A percentile compares a stretch with the other conserved stretches of the same genome.
These are phyloP conservation scores for Gilbertella persicaria DNA, from an alignment of 371 early-diverging fungal genomes.

Conservation along the genomic window DNA sequence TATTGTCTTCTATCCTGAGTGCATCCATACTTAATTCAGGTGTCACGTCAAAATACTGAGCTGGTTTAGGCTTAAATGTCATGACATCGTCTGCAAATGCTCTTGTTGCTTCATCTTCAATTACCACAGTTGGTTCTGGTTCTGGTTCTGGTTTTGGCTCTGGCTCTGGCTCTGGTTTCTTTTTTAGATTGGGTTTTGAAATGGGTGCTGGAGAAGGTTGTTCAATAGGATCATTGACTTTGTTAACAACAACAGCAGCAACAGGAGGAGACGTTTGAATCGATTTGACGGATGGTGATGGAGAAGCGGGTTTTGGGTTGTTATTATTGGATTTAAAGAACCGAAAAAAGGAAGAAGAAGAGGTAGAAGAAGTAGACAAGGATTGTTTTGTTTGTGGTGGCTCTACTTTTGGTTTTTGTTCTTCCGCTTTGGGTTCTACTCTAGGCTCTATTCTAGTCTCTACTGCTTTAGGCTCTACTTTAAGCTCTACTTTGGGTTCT, in stretches of 20 bases:
- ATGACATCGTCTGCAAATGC: constrained; percentile 44
- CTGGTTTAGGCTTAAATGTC: constrained; percentile 9
- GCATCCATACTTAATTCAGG: constrained; percentile 16
- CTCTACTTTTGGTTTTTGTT: constrained; percentile 5
- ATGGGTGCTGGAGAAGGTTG: too few species aligned
- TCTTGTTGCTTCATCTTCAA: constrained; percentile 48
- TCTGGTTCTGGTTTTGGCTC: constrained; percentile 15
- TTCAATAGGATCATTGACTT: too few species aligned
- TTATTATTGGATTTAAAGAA: constrained; percentile 12
- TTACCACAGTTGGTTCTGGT: constrained; percentile 27
- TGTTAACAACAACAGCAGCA: neutral
- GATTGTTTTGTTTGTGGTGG: neutral
- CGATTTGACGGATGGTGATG: constrained; percentile 11
- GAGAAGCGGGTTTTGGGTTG: neutral
- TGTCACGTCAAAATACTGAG: neutral
- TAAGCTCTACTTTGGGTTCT: too few species aligned
- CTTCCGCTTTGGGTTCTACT: neutral
- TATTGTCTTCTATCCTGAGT: neutral
- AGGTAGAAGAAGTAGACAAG: neutral
- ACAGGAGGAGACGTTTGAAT: constrained; percentile 10
- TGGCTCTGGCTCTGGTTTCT: neutral
- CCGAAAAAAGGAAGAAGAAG: constrained; percentile 9
- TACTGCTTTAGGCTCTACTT: neutral
- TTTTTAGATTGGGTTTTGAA: too few species aligned
- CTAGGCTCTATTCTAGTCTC: neutral